These are phyloP conservation scores for Paramyrothecium roridum DNA, from an alignment of 2,329 filamentous ascomycete genomes.

Conservation along the genomic window DNA sequence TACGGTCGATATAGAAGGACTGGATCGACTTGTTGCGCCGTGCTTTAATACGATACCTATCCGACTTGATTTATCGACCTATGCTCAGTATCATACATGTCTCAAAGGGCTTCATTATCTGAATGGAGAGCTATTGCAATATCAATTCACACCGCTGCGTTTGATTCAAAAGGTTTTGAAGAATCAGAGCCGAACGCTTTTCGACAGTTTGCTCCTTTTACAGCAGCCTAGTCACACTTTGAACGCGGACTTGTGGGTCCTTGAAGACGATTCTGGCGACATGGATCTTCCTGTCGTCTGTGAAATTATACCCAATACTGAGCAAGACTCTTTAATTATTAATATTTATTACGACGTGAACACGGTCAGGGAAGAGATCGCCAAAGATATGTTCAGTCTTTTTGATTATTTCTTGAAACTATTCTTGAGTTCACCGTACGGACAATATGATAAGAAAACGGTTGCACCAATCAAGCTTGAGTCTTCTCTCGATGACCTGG, in stretches of 20 bases:
- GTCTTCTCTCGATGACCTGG: conserved; percentile 14
- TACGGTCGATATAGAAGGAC: conserved; percentile 58
- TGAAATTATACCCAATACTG: conserved; percentile 61
- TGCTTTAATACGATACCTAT: conserved; percentile 89
- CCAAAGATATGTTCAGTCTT: conserved; percentile 20
- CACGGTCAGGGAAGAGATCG: conserved; percentile 23
- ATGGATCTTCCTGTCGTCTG: conserved; percentile 79
- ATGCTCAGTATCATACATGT: conserved; percentile 51
- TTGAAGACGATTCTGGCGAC: conserved; percentile 53
- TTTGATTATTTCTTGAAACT: conserved; percentile 25
- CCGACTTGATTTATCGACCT: conserved; percentile 50
- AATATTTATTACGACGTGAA: conserved; percentile 61
- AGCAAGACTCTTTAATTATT: conserved; percentile 51
- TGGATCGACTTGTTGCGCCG: conserved; percentile 76
- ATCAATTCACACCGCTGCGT: conserved; percentile 74
- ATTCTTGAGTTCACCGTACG: conserved; percentile 23
- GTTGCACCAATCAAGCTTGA: conserved; percentile 17
- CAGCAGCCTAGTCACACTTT: conserved; percentile 63
- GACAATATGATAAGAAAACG: conserved; percentile 10
- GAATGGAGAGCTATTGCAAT: conserved; percentile 60
- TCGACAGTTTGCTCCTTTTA: conserved; percentile 77
- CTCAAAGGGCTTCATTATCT: conserved; percentile 57
- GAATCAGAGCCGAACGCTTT: conserved; percentile 53
- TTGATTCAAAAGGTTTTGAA: conserved; percentile 57
- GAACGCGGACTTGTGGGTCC: conserved; percentile 51